A percentile compares a stretch with the other conserved stretches of the same genome.
phyloP scores from a whole-genome alignment of 192 early-diverging fungal genomes.

The Dimargaris cristalligena region DNA sequence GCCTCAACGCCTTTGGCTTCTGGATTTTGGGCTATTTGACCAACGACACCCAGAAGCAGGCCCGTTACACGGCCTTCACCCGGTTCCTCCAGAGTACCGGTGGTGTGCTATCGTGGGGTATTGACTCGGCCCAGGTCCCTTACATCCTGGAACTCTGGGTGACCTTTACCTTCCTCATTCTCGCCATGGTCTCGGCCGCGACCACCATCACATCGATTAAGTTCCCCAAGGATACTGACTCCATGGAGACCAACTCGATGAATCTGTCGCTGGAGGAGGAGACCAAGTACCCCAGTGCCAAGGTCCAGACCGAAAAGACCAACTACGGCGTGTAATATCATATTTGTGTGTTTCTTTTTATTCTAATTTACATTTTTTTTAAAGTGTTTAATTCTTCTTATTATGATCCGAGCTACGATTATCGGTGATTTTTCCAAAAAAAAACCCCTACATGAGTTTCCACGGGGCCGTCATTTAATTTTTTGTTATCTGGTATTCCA shows the following conservation, averaged over 20 bases:
- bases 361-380: no score
- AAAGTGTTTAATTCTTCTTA: no score
- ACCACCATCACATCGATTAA: not conserved
- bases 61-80: not conserved
- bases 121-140: not conserved
- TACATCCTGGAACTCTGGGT: not conserved
- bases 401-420: no score
- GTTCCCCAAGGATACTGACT: not conserved
- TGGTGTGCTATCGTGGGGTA: slow-evolving; percentile 6
- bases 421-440: no score
- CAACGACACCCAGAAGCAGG: not conserved
- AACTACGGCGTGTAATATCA: not conserved
- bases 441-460: no score
- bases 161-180: not conserved
- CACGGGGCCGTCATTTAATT: no score
- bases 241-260: not conserved
- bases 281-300: not conserved
- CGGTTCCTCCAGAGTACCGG: not conserved
- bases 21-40: slow-evolving; percentile 6
- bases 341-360: not conserved
- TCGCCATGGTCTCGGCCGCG: not conserved
- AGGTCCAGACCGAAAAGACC: not conserved
- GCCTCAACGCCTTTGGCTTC: slow-evolving; percentile 2
- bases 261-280: not conserved
- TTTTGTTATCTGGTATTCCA: no score